phyloP scores from a whole-genome alignment of 768 basidiomycete species.

The Hygrophoropsis aurantiaca region DNA sequence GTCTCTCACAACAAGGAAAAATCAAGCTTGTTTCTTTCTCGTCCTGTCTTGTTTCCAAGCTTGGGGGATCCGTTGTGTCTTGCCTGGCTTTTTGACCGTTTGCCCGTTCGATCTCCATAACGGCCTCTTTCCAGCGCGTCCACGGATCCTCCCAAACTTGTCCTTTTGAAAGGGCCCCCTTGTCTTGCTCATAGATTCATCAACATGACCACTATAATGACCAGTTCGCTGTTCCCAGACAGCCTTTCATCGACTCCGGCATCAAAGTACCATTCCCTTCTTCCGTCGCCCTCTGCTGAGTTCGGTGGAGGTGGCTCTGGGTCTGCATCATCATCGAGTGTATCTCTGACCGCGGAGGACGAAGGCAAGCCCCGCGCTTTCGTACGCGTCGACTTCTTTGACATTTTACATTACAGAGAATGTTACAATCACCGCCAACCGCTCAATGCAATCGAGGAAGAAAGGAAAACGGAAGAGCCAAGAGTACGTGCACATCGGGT shows the following conservation, averaged over 20 bases:
- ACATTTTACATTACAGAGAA: constrained; percentile 53
- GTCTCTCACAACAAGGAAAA: not conserved
- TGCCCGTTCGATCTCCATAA: constrained; percentile 40
- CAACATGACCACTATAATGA: not conserved
- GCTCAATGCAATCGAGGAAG: constrained; percentile 39
- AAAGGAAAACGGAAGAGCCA: constrained; percentile 58
- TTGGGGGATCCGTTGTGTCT: constrained; percentile 52
- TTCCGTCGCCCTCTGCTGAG: constrained; percentile 23
- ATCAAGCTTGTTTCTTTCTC: not conserved
- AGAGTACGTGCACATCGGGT: constrained; percentile 66
- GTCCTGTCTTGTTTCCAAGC: not conserved
- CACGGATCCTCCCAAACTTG: constrained; percentile 48
- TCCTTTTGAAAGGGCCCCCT: not conserved
- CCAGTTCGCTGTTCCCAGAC: not conserved
- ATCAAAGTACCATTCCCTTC: constrained; percentile 32
- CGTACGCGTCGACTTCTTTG: constrained; percentile 32
- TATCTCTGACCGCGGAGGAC: constrained; percentile 56
- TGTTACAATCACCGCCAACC: constrained; percentile 64
- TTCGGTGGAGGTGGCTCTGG: constrained; percentile 20
- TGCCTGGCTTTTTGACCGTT: constrained; percentile 41
- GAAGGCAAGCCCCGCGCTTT: constrained; percentile 52
- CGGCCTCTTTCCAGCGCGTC: constrained; percentile 45
- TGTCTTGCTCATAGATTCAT: constrained; percentile 7
- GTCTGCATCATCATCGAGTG: constrained; percentile 53
- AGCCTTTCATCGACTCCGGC: constrained; percentile 25